These are phyloP conservation scores for Albifimbria verrucaria DNA, from an alignment of 2,329 filamentous ascomycete species.

Conservation along the genomic window DNA sequence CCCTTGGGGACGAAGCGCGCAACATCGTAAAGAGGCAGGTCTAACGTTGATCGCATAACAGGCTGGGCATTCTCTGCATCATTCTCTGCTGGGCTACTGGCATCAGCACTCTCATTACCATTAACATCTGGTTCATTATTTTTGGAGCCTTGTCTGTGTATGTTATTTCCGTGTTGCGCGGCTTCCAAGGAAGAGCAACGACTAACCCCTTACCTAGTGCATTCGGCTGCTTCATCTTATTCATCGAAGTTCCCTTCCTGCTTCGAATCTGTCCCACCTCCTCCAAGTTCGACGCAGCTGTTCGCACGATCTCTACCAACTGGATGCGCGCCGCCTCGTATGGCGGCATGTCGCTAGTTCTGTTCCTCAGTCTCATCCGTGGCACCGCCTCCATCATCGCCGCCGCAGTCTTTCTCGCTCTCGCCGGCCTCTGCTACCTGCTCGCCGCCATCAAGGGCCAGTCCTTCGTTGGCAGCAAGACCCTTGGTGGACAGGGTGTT, in stretches of 20 bases:
- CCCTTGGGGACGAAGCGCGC: too few relatives aligned
- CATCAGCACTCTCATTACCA: conserved; percentile 64
- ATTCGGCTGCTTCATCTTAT: conserved; percentile 72
- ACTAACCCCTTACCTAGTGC: conserved; percentile 42
- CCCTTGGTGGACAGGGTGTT: conserved; percentile 86
- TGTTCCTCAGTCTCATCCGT: conserved; percentile 76
- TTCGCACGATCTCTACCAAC: conserved; percentile 91
- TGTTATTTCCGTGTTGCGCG: conserved; percentile 21
- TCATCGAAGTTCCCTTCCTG: conserved; percentile 88
- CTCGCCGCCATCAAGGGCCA: conserved; percentile 78
- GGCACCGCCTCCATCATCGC: conserved; percentile 74
- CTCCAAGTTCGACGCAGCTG: conserved; percentile 78
- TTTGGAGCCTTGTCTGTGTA: conserved; percentile 54
- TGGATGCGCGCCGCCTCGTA: conserved; percentile 95
- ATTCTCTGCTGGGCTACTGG: conserved; percentile 68
- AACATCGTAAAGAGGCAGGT: too few relatives aligned
- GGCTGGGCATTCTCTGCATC: conserved; percentile 69
- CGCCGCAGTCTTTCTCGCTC: conserved; percentile 73
- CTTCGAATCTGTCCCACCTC: conserved; percentile 98
- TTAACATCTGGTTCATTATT: conserved; percentile 44
- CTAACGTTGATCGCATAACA: conserved; percentile 28
- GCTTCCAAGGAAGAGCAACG: neutral
- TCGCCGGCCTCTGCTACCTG: conserved; percentile 78
- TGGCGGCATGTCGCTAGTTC: conserved; percentile 71
- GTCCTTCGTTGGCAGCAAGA: conserved; percentile 90